Evolutionary conservation across 2,329 filamentous ascomycete genomes (phyloP).

Genomic region (Cladosporium austrohemisphaericum): DNA sequence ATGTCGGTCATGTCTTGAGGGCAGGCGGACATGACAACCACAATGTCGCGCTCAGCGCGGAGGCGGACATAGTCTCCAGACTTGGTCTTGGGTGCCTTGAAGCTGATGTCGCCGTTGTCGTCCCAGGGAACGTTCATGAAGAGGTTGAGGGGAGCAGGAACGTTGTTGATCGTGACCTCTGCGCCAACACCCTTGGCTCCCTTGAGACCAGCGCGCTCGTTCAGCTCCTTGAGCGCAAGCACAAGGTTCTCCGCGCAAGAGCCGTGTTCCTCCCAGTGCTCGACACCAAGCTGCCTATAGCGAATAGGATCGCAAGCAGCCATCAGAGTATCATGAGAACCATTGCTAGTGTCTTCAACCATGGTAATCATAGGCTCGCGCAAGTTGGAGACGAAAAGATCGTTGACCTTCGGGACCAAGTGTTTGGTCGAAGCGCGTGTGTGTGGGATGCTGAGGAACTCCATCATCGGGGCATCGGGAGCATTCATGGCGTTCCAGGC

Average conservation of each 20-base stretch:
- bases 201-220: conserved; percentile 45
- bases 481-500: conserved; percentile 40
- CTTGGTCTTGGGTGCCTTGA: conserved; percentile 40
- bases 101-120: conserved; percentile 40
- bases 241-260: conserved; percentile 49
- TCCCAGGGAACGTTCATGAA: conserved; percentile 48
- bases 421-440: conserved; percentile 41
- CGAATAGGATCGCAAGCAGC: conserved; percentile 46
- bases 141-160: conserved; percentile 45
- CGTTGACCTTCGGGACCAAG: conserved; percentile 39
- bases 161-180: conserved; percentile 46
- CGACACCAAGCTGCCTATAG: conserved; percentile 41
- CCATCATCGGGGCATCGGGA: conserved; percentile 38
- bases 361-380: conserved; percentile 46
- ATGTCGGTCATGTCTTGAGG: conserved; percentile 44
- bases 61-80: conserved; percentile 43
- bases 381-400: conserved; percentile 44
- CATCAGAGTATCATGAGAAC: conserved; percentile 47
- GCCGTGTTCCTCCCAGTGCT: conserved; percentile 45
- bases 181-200: conserved; percentile 45
- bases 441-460: conserved; percentile 47
- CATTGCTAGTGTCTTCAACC: conserved; percentile 43
- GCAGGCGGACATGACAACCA: conserved; percentile 47
- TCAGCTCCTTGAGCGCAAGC: conserved; percentile 46
- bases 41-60: conserved; percentile 43